phyloP scores from a whole-genome alignment of 371 early-diverging fungal species.

The Mucor circinelloides region DNA sequence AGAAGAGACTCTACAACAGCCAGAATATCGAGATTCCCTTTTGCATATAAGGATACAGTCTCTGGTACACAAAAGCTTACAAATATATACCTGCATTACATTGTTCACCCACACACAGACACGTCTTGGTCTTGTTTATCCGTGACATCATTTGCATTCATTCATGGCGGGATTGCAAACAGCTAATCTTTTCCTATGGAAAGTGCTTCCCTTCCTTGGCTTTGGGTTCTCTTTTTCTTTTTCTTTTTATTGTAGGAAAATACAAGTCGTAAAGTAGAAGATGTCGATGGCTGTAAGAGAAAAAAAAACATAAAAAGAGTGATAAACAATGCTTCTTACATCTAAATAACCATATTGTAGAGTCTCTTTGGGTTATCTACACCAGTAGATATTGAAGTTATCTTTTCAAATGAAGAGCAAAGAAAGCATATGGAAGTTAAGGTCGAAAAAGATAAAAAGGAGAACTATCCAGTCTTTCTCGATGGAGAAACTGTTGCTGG shows the following conservation, averaged over 20 bases:
- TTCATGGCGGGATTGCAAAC: background rate
- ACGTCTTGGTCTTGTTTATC: background rate
- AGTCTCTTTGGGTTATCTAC: constrained; percentile 84
- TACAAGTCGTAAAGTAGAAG: background rate
- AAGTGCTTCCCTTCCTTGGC: background rate
- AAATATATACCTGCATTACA: background rate
- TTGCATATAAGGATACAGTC: background rate
- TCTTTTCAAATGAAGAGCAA: constrained; percentile 72
- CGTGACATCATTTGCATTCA: constrained; percentile 2
- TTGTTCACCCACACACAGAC: background rate
- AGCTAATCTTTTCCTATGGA: background rate
- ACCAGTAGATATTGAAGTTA: constrained; percentile 87
- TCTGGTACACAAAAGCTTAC: background rate
- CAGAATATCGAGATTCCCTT: background rate
- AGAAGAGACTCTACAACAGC: background rate
- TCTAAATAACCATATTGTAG: constrained; percentile 36
- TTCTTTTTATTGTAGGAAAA: background rate
- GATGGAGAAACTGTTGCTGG: constrained; percentile 95
- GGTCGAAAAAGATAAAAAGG: constrained; percentile 77
- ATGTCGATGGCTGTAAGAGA: constrained; percentile 46
- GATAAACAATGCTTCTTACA: background rate
- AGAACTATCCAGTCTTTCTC: constrained; percentile 92
- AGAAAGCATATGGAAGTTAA: constrained; percentile 86
- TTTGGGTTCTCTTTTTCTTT: background rate
- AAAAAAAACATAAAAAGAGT: background rate